Evolutionary conservation across 2,329 filamentous ascomycete genomes (phyloP), one percentile per base, ranked within the genome.

Genomic region (Dothideomycetidae sp.): DNA sequence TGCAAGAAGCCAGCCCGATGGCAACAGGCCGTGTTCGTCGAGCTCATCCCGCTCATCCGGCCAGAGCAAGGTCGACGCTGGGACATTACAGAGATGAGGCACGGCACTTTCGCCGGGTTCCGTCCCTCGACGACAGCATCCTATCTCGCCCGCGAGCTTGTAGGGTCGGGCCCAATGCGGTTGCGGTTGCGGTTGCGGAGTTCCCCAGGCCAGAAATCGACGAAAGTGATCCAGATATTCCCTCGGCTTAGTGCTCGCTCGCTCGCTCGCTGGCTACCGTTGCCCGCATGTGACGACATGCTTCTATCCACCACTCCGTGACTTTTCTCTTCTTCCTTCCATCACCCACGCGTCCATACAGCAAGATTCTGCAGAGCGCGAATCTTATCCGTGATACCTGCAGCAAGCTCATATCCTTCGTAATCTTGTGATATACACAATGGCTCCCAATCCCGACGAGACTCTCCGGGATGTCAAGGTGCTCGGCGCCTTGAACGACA

Each of bases 391-490:
- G n/a, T n/a, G n/a, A n/a, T n/a, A n/a, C n/a, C n/a, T n/a, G n/a
- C n/a, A n/a, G n/a, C n/a, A n/a, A n/a, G n/a, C n/a, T n/a, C n/a
- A n/a, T n/a, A n/a, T n/a, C n/a, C n/a, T n/a, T n/a, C n/a, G n/a
- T n/a, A n/a, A n/a, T n/a, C n/a, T n/a, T n/a, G n/a, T n/a, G 7
- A 37, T 21, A 37, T 23, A 19, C 40, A 45, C 36, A 37, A 48
- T 47, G 42, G 42, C 45, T 36, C 29, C 18, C 32, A 44, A 38
- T 36, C 35, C 47, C 30, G 81, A 93, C 40, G 64, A 70, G 46
- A 81, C 93, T 55, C 78, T 94, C 49, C 77, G 85, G 60, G 85
- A 85, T 62, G 86, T 94, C 55, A 75, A 77, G 62, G 74, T 96
- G 68, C 77, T 84, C 53, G 88, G 84, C 54, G 62, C 72, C 44